These are phyloP conservation scores for Isochrysis galbana DNA, from an alignment of 78 protist species.

Conservation along the genomic window DNA sequence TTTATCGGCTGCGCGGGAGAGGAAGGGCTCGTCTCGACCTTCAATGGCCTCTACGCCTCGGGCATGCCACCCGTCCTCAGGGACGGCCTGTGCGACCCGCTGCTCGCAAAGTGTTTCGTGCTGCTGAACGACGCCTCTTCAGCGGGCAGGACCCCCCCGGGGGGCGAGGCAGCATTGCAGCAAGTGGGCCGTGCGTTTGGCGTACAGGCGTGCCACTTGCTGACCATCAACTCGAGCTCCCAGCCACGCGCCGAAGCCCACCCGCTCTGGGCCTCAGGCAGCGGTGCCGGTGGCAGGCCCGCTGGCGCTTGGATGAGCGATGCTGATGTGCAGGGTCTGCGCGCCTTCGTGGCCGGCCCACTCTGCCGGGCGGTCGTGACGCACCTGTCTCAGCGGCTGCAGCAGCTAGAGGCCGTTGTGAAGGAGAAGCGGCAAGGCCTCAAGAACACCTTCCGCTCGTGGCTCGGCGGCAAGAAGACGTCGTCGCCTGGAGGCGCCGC, in stretches of 20 bases:
- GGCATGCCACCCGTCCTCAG: neutral
- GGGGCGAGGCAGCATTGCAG: neutral
- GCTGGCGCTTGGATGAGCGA: neutral
- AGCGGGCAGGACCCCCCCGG: neutral
- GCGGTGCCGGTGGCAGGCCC: too few relatives aligned
- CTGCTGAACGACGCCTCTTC: conserved; percentile 6
- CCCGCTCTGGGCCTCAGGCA: neutral
- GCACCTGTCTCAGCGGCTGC: neutral
- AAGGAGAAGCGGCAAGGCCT: neutral
- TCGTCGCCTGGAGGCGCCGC: neutral
- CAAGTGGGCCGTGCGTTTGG: neutral
- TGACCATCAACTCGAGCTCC: neutral
- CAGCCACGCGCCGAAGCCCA: neutral
- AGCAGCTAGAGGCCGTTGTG: neutral
- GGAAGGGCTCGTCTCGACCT: neutral
- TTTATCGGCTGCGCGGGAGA: conserved; percentile 18
- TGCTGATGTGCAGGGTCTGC: neutral
- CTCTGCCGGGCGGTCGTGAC: neutral
- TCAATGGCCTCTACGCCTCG: neutral
- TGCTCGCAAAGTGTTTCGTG: neutral
- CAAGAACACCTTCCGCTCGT: neutral
- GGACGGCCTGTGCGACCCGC: neutral
- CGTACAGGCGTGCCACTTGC: neutral
- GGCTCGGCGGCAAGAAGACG: neutral
- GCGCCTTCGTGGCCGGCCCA: neutral